Percentiles rank a stretch among this genome's conserved stretches.
Evolutionary conservation across 495 filamentous ascomycete species (phyloP).

Genomic region (Tuber borchii): DNA sequence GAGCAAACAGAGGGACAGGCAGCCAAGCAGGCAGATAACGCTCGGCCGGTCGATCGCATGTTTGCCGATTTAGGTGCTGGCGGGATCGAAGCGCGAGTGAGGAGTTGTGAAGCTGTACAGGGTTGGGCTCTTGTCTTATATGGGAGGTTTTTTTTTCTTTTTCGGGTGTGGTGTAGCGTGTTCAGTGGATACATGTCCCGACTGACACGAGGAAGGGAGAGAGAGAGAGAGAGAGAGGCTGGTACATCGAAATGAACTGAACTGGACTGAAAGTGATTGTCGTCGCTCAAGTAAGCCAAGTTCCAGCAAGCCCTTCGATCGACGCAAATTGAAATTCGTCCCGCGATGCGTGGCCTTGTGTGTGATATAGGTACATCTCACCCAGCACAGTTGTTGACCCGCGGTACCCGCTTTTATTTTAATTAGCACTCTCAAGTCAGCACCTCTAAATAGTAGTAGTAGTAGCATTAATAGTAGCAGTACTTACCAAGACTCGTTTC

Average conservation of each 20-base stretch:
- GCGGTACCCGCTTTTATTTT: conserved; percentile 2
- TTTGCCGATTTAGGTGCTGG: background rate
- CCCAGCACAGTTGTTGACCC: background rate
- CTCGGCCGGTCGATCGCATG: background rate
- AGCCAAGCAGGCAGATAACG: background rate
- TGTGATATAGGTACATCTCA: background rate
- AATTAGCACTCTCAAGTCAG: background rate
- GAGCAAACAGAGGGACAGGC: background rate
- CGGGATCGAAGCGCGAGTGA: background rate
- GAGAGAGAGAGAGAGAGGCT: background rate
- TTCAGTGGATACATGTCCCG: background rate
- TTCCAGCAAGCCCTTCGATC: background rate
- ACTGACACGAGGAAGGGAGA: background rate
- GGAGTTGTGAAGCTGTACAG: background rate
- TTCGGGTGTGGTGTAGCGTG: background rate
- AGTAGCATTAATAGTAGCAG: background rate
- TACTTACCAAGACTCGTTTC: background rate
- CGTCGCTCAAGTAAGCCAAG: background rate
- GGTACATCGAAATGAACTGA: too few relatives aligned
- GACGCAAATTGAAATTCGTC: background rate
- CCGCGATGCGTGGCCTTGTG: background rate
- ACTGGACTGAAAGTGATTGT: background rate
- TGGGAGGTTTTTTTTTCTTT: background rate
- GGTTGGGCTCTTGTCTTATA: background rate
- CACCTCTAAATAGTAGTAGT: background rate